Evolutionary conservation across 2,329 filamentous ascomycete genomes (phyloP), one percentile per base, ranked within the genome.

Genomic region (Paracamarosporium sp.): DNA sequence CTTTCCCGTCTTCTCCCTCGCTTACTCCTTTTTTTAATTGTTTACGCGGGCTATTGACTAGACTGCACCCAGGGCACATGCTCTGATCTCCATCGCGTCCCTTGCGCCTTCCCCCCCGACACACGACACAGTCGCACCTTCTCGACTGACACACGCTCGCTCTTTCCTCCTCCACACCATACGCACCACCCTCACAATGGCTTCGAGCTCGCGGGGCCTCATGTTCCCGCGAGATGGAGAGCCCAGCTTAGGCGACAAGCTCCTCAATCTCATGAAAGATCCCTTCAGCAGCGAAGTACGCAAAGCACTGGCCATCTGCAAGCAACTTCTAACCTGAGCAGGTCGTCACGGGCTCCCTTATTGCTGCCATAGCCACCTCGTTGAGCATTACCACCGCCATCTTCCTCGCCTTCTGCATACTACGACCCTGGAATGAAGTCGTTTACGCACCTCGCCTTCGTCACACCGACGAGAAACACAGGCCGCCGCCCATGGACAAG

Each of bases 401-500:
- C 66, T 88, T 92, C 61, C 74, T 96, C 57, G 79, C 88, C 63
- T 99, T 98, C 83, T 97, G 92, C 61, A 81, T 97, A 68, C 83
- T 98, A 54, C 91, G 95, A 59, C 95, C 95, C 5, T 93, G 93
- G 77, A 94, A 98, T 77, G 90, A 89, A 55, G 86, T 94, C 66
- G 92, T 99, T 46, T 99, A 99, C 79, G 93, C 95, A 3, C 95
- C 95, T 38, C 94, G 96, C 75, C 83, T 96, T 47, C 96, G 96
- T 75, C 90, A 97, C 81, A 90, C 92, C 73, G 94, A 98, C 75
- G 88, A 92, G 66, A 92, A 90, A 77, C 93, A 97, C 80, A 87
- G 91, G 9, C 95, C 94, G 17, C 95, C 95, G 12, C 88, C 90
- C 0, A 85, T 98, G 68, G 91, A 90, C 55, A 96, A 90, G 72